Evolutionary conservation across 176 grass and related monocot genomes (phyloP).

Genomic region (Carex scoparia): DNA sequence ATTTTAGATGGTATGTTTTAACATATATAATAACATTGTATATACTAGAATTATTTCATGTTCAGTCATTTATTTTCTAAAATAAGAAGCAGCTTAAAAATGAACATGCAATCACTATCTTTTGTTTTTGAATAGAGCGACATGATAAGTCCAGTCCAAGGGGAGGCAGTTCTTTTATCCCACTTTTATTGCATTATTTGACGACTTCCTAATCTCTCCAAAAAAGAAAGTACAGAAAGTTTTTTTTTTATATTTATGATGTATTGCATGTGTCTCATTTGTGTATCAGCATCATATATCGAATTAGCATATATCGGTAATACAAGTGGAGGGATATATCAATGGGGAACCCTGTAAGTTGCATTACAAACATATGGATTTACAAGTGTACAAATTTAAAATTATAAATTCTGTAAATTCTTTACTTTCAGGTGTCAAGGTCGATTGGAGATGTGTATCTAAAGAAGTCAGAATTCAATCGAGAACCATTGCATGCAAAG

Average conservation of each 20-base stretch:
- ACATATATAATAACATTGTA: not conserved
- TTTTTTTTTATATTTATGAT: not conserved
- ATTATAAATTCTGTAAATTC: not conserved
- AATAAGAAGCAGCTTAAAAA: not conserved
- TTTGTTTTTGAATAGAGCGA: not conserved
- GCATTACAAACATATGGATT: not conserved
- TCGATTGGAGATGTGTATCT: slow-evolving; percentile 92
- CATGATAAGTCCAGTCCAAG: not conserved
- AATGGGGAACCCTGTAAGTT: not conserved
- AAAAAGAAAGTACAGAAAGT: not conserved
- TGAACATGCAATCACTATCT: not conserved
- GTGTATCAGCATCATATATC: not conserved
- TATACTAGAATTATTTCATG: not conserved
- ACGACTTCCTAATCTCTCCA: not conserved
- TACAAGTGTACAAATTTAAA: not conserved
- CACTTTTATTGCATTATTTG: not conserved
- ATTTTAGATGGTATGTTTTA: not conserved
- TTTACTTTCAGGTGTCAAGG: slow-evolving; percentile 62
- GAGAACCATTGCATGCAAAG: slow-evolving; percentile 58
- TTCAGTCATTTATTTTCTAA: not conserved
- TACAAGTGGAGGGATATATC: not conserved
- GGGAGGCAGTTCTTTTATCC: not conserved
- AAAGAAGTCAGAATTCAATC: slow-evolving; percentile 83
- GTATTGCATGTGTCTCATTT: not conserved
- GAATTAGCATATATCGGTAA: not conserved